Conservation (phyloP, 805 yeast species). For the Yarrowia porcina region DNA sequence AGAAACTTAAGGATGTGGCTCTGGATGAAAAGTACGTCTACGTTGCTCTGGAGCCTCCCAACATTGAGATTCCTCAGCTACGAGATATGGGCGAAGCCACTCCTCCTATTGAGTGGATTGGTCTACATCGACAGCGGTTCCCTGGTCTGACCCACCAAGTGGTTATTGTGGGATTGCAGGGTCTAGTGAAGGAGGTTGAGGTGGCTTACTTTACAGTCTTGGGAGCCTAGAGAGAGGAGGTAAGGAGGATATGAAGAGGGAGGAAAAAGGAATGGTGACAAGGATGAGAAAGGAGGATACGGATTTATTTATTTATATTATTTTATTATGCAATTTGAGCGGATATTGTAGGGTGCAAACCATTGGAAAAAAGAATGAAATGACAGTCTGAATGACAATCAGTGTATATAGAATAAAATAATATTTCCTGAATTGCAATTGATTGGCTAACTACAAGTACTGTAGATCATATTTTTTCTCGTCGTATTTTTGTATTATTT, state of each 20-base stretch:
- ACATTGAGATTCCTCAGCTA: constrained; percentile 83
- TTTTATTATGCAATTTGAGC: background rate
- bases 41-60: constrained; percentile 66
- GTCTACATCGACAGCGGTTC: constrained; percentile 78
- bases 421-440: too few species aligned
- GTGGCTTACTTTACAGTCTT: constrained; percentile 7
- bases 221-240: background rate
- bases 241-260: background rate
- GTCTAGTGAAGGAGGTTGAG: constrained; percentile 61
- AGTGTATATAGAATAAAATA: too few species aligned
- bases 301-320: background rate
- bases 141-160: constrained; percentile 85
- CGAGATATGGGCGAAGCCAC: constrained; percentile 94
- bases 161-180: constrained; percentile 69
- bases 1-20: constrained; percentile 40
- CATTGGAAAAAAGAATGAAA: too few species aligned
- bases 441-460: too few species aligned
- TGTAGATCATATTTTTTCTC: too few species aligned
- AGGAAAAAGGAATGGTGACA: too few species aligned
- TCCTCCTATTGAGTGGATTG: constrained; percentile 98
- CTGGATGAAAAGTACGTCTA: constrained; percentile 47
- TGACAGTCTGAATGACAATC: too few species aligned
- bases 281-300: too few species aligned
- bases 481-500: too few species aligned
- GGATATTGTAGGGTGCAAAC: too few species aligned